phyloP scores from a whole-genome alignment of 2,329 filamentous ascomycete species.

The Diaporthe sp. region DNA sequence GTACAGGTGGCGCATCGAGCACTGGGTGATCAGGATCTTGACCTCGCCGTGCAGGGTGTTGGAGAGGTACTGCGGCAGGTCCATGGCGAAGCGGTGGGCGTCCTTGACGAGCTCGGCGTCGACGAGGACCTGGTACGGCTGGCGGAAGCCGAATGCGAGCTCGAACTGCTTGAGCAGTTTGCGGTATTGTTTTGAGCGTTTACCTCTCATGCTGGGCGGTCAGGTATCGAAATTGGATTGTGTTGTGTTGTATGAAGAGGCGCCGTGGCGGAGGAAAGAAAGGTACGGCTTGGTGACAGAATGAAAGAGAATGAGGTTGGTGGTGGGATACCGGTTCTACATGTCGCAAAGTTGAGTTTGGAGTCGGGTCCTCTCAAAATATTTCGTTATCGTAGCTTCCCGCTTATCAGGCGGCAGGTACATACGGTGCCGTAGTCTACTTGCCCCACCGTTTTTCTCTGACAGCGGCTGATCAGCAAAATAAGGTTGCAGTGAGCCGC shows the following conservation, averaged over 20 bases:
- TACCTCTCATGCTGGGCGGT: conserved; percentile 59
- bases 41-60: conserved; percentile 76
- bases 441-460: conserved; percentile 7
- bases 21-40: conserved; percentile 80
- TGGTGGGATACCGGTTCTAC: neutral
- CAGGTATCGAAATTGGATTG: conserved; percentile 1
- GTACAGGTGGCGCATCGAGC: conserved; percentile 81
- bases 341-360: neutral
- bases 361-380: conserved; percentile 26
- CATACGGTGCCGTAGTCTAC: neutral
- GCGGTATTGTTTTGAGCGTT: conserved; percentile 68
- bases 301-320: no score
- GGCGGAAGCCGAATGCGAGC: conserved; percentile 89
- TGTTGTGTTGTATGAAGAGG: neutral
- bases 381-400: conserved; percentile 36
- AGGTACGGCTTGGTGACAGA: neutral
- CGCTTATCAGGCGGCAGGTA: conserved; percentile 1
- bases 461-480: conserved; percentile 27
- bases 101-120: conserved; percentile 89
- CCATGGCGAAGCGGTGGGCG: conserved; percentile 88
- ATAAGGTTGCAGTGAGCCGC: conserved; percentile 21
- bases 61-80: conserved; percentile 62
- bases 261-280: neutral
- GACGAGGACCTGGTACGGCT: conserved; percentile 93
- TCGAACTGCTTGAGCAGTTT: conserved; percentile 96